Percentiles rank a stretch among this genome's conserved stretches.
phyloP scores from a whole-genome alignment of 495 filamentous ascomycete species.

The Astrothelium subdiscretum region DNA sequence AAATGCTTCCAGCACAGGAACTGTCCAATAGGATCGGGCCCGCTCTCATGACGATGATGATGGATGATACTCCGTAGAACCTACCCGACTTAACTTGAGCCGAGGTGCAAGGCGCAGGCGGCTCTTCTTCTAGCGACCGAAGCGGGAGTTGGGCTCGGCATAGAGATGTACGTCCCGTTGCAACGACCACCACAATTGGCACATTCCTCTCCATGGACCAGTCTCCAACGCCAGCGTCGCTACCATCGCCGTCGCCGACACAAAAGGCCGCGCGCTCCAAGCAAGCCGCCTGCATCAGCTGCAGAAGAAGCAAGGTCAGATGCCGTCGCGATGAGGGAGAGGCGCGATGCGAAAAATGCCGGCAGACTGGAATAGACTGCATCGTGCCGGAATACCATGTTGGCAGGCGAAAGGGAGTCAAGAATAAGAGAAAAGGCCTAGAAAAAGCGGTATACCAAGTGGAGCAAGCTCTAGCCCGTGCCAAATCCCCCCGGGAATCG shows the following conservation, averaged over 20 bases:
- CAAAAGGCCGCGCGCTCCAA: conserved; percentile 17
- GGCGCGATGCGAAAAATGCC: conserved; percentile 50
- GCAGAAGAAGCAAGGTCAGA: conserved; percentile 56
- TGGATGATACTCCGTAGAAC: too few relatives aligned
- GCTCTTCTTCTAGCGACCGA: background rate
- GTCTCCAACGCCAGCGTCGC: background rate
- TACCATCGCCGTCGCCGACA: background rate
- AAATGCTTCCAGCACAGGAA: too few relatives aligned
- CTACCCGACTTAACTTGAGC: too few relatives aligned
- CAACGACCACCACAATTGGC: background rate
- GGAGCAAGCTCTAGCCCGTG: conserved; percentile 40
- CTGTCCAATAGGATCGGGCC: too few relatives aligned
- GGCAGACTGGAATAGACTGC: conserved; percentile 45
- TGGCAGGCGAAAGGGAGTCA: conserved; percentile 61
- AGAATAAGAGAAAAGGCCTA: conserved; percentile 63
- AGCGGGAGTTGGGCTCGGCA: background rate
- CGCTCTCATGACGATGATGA: too few relatives aligned
- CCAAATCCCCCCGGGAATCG: background rate
- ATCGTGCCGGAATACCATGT: conserved; percentile 57
- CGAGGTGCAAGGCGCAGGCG: too few relatives aligned
- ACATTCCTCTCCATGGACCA: background rate
- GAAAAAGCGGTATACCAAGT: conserved; percentile 65
- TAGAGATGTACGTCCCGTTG: background rate
- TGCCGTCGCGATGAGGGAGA: conserved; percentile 43
- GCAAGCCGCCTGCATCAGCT: conserved; percentile 56